Conservation (phyloP, 2,329 filamentous ascomycete genomes). For the Venturiaceae sp. region DNA sequence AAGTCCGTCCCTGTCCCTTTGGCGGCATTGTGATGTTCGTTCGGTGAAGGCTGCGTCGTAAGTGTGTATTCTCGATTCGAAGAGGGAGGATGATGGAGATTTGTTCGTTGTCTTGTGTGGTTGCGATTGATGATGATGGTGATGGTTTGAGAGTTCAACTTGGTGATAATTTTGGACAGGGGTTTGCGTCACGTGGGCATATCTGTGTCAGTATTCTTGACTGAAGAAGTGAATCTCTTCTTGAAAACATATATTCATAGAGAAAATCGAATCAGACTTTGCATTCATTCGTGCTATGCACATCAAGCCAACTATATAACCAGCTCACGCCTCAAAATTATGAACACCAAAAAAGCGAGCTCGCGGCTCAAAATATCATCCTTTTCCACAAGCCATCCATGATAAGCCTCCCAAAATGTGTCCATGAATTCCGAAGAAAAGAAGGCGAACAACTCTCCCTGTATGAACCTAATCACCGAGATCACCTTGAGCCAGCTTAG, state of each 20-base stretch:
- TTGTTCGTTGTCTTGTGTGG: too few relatives aligned
- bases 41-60: neutral
- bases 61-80: neutral
- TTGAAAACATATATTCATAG: too few relatives aligned
- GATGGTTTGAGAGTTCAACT: too few relatives aligned
- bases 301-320: neutral
- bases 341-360: neutral
- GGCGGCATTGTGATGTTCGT: slow-evolving; percentile 2
- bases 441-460: neutral
- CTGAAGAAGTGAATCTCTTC: too few relatives aligned
- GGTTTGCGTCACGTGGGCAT: too few relatives aligned
- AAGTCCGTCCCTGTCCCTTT: slow-evolving; percentile 10
- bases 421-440: neutral
- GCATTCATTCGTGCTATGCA: neutral
- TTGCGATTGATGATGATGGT: too few relatives aligned
- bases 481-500: slow-evolving; percentile 55
- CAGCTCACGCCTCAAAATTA: neutral
- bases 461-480: neutral
- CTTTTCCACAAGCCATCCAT: neutral
- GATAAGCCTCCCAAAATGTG: neutral
- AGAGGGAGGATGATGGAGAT: neutral
- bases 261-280: too few relatives aligned
- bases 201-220: too few relatives aligned
- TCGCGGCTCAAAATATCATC: neutral
- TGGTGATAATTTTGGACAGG: too few relatives aligned